Base-by-base conservation (phyloP, 768 basidiomycete species). In the Pisolithus orientalis region DNA sequence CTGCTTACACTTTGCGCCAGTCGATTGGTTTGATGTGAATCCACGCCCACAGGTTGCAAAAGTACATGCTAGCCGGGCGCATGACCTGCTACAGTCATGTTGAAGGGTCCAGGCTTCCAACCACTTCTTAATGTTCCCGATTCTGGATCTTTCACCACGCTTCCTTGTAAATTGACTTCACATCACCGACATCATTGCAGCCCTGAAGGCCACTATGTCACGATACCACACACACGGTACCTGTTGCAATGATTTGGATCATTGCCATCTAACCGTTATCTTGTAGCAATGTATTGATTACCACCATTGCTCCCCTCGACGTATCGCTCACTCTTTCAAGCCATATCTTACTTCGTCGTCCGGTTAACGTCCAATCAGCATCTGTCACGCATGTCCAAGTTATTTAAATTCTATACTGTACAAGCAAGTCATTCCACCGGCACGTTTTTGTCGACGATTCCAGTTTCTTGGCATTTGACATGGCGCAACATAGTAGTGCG, bases 61-160 rank as follows among this genome's bases (percentile, higher is more conserved):
- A 72, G 72, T 66, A 57, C 75, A 84, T 53, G 78, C 82, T 6
- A 65, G 68, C 34, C 79, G 79, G 39, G 84, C 84, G 16, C 78
- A 78, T 55, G 72, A 77, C 31, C 70, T 87, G 17, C 69, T 87
- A 42, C 75, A 77, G 44, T 72, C 74, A 24, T 85, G 83, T 28
- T 44, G 27, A 44, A 28, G 25, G 25, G 43, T 44, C 43, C 25
- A 10, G 25, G 11, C 17, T 4, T 27, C 43, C 24, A 14, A 44
- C 43, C 27, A 2, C 25, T 28, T 44, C 13, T 7, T 28, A 44
- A 27, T n/a, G 13, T 16, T 44, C 44, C 44, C 32, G 32, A 34
- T 4, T 4, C 32, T 34, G 32, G 32, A 11, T 34, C 32, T 34
- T 34, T 11, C 32, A 34, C 10, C 32, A 34, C 28, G 28, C 7